Conservation (phyloP, 257 asterid genomes). For the Primulina huaijiensis region DNA sequence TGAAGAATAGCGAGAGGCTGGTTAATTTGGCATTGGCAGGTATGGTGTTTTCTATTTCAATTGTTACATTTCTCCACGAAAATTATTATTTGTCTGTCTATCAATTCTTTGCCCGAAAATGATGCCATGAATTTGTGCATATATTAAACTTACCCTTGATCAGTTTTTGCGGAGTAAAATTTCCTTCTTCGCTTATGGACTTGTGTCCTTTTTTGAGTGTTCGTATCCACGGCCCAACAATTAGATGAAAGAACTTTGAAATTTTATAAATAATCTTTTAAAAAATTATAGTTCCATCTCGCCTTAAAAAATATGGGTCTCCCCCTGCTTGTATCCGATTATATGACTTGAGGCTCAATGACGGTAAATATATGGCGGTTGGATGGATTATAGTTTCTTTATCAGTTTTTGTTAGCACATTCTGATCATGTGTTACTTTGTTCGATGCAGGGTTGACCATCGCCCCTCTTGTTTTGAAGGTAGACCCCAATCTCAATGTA, state of each 20-base stretch:
- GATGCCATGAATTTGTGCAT: slow-evolving; percentile 1
- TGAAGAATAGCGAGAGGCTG: slow-evolving; percentile 54
- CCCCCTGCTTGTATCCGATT: slow-evolving; percentile 7
- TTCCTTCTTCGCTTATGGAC: not conserved
- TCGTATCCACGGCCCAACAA: not conserved
- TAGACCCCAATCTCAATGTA: slow-evolving; percentile 54
- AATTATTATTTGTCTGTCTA: not conserved
- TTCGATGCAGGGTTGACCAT: slow-evolving; percentile 41
- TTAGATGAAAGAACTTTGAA: not conserved
- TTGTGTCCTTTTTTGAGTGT: not conserved
- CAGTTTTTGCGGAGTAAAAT: too few species aligned
- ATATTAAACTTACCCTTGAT: not conserved
- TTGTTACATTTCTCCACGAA: slow-evolving; percentile 7
- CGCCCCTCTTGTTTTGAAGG: slow-evolving; percentile 56
- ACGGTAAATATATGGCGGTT: not conserved
- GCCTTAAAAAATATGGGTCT: not conserved
- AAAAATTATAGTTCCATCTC: not conserved
- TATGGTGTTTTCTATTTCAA: slow-evolving; percentile 17
- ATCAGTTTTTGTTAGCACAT: slow-evolving; percentile 4
- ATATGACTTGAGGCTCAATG: slow-evolving; percentile 14
- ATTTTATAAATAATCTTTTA: slow-evolving; percentile 4
- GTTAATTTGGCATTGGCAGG: slow-evolving; percentile 66
- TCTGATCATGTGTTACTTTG: not conserved
- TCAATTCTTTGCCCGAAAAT: not conserved
- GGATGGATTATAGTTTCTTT: not conserved